These are phyloP conservation scores for Phylloporus sp. DNA, from an alignment of 768 basidiomycete species.

Conservation along the genomic window DNA sequence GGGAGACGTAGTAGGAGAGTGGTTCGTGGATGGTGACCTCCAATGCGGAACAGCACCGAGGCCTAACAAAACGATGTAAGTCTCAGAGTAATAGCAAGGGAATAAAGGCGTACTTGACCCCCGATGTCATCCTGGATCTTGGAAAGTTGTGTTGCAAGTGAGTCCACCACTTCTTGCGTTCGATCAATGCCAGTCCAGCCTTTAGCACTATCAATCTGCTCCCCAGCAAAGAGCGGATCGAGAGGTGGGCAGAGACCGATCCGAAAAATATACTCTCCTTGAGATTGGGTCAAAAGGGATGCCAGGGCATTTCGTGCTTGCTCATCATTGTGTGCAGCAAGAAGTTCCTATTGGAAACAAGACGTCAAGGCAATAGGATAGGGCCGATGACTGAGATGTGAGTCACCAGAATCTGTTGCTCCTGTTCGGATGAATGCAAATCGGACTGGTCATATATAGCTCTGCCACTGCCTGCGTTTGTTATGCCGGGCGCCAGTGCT, in stretches of 20 bases:
- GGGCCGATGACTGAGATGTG: not conserved
- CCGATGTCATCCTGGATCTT: constrained; percentile 70
- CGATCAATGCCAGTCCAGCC: constrained; percentile 55
- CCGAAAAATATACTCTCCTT: constrained; percentile 73
- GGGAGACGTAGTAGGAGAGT: constrained; percentile 69
- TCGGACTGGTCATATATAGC: not conserved
- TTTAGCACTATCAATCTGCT: constrained; percentile 39
- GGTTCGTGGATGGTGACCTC: constrained; percentile 48
- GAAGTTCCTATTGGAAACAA: constrained; percentile 34
- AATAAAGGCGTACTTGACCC: constrained; percentile 54
- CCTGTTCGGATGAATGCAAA: constrained; percentile 12
- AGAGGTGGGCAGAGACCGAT: constrained; percentile 67
- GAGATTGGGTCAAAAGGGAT: constrained; percentile 58
- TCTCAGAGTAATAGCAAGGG: not conserved
- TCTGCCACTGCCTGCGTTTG: not conserved
- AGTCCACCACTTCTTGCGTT: constrained; percentile 50
- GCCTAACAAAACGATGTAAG: constrained; percentile 35
- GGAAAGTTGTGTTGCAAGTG: constrained; percentile 41
- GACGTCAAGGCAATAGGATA: not conserved
- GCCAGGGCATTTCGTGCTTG: constrained; percentile 63
- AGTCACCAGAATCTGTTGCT: constrained; percentile 17
- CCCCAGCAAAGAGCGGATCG: constrained; percentile 51
- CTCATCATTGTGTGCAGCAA: constrained; percentile 44
- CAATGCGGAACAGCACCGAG: constrained; percentile 50
- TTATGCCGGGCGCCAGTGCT: constrained; percentile 21